Evolutionary conservation across 352 stramenopile genomes (phyloP).

Genomic region (Pelagophyceae sp.): DNA sequence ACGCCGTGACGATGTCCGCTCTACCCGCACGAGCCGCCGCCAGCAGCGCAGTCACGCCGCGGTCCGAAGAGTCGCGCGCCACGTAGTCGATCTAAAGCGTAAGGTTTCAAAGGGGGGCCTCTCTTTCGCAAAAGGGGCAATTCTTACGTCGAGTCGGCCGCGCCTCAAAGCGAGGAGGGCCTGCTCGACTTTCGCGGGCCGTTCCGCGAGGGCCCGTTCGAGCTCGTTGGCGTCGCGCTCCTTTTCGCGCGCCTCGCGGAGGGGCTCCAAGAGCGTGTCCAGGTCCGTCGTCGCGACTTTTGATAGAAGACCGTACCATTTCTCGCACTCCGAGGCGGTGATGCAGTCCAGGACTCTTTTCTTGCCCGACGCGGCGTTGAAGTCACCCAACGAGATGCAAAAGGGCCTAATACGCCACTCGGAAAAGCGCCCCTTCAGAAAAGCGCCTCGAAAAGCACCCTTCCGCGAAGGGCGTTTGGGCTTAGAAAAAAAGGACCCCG

Average conservation of each 20-base stretch:
- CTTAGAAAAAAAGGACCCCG: too few species aligned
- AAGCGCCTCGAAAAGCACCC: too few species aligned
- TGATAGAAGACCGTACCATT: not conserved
- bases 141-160: not conserved
- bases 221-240: not conserved
- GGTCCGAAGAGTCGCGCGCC: not conserved
- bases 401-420: not conserved
- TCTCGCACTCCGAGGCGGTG: not conserved
- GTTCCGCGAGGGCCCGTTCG: not conserved
- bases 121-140: too few species aligned
- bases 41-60: slow-evolving; percentile 10
- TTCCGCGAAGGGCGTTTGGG: too few species aligned
- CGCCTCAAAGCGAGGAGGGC: slow-evolving; percentile 2
- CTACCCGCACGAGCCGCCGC: not conserved
- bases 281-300: slow-evolving; percentile 8
- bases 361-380: slow-evolving; percentile 10
- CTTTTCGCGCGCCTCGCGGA: slow-evolving; percentile 16
- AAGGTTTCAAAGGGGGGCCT: too few species aligned
- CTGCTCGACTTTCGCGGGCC: not conserved
- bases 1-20: not conserved
- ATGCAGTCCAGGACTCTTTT: slow-evolving; percentile 4
- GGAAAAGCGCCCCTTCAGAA: too few species aligned
- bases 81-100: too few species aligned
- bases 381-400: not conserved
- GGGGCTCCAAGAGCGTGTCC: slow-evolving; percentile 17